A percentile compares a stretch with the other conserved stretches of the same genome.
phyloP scores from a whole-genome alignment of 1,284 basidiomycete species.

The Cryptococcus sp. region DNA sequence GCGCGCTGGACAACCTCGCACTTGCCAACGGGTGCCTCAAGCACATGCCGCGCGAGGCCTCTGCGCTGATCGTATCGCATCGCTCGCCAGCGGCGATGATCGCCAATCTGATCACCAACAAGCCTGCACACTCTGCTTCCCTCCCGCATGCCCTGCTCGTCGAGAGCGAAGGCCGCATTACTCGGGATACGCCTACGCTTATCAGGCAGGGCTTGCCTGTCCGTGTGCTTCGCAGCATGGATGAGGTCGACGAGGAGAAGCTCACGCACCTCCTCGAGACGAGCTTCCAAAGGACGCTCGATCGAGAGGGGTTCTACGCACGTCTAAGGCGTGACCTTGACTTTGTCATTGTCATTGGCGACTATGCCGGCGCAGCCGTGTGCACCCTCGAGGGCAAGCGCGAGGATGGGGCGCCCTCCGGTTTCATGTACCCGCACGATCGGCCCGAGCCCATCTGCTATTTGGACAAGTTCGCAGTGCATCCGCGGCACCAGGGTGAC shows the following conservation, averaged over 20 bases:
- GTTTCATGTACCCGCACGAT: slow-evolving; percentile 10
- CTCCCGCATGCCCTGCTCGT: slow-evolving; percentile 88
- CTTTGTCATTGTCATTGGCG: slow-evolving; percentile 91
- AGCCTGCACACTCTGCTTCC: slow-evolving; percentile 91
- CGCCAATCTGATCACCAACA: slow-evolving; percentile 96
- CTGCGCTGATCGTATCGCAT: slow-evolving; percentile 95
- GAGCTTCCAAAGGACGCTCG: slow-evolving; percentile 74
- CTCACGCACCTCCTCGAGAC: slow-evolving; percentile 79
- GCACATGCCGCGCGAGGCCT: slow-evolving; percentile 90
- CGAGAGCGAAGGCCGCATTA: slow-evolving; percentile 71
- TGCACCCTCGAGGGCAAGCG: slow-evolving; percentile 73
- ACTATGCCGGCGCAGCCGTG: slow-evolving; percentile 92
- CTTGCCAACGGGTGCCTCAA: slow-evolving; percentile 81
- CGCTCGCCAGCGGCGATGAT: slow-evolving; percentile 93
- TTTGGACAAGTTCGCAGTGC: slow-evolving; percentile 97
- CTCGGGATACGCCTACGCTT: slow-evolving; percentile 87
- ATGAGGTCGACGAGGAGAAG: slow-evolving; percentile 68
- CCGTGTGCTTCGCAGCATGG: slow-evolving; percentile 65
- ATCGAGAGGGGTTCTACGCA: slow-evolving; percentile 70
- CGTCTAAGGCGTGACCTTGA: slow-evolving; percentile 75
- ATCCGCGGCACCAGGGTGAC: slow-evolving; percentile 91
- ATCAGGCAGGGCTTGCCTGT: slow-evolving; percentile 85
- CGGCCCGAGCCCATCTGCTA: slow-evolving; percentile 64
- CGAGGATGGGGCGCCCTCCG: slow-evolving; percentile 10
- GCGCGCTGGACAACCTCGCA: slow-evolving; percentile 81